A percentile compares a stretch with the other conserved stretches of the same genome.
Evolutionary conservation across 768 basidiomycete species (phyloP).

Genomic region (Trametes elegans): DNA sequence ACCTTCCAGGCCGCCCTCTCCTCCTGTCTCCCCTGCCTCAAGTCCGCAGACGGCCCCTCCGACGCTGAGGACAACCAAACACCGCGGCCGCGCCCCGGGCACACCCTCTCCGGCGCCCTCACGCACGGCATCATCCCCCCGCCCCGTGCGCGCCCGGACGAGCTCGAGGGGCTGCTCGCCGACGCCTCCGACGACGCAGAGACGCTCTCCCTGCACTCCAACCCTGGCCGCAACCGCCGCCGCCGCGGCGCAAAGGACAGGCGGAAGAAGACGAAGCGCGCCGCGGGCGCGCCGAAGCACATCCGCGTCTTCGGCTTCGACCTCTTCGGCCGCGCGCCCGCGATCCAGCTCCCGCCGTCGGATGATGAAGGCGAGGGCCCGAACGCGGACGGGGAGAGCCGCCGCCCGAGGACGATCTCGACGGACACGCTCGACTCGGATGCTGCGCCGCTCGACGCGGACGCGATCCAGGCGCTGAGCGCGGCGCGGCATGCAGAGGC

Average conservation of each 20-base stretch:
- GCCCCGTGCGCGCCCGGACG: constrained; percentile 35
- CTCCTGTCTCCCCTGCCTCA: constrained; percentile 60
- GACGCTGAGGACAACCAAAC: constrained; percentile 35
- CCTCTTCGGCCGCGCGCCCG: constrained; percentile 59
- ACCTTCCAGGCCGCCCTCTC: constrained; percentile 54
- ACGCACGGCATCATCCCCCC: constrained; percentile 18
- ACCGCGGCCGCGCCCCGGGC: constrained; percentile 14
- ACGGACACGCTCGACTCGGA: constrained; percentile 64
- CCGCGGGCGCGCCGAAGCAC: constrained; percentile 30
- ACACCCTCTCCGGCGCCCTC: constrained; percentile 6
- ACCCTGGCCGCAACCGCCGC: constrained; percentile 41
- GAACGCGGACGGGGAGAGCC: background rate
- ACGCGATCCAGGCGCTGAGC: constrained; percentile 52
- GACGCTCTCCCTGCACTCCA: constrained; percentile 65
- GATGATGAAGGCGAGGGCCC: constrained; percentile 37
- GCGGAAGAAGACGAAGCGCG: constrained; percentile 17
- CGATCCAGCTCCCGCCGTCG: constrained; percentile 52
- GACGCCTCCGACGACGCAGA: constrained; percentile 56
- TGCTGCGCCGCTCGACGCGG: constrained; percentile 61
- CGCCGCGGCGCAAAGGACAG: constrained; percentile 31
- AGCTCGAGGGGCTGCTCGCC: constrained; percentile 50
- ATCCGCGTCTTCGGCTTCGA: constrained; percentile 66
- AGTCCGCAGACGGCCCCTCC: constrained; percentile 32
- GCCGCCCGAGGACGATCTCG: constrained; percentile 25
- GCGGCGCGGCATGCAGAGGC: constrained; percentile 38